Conservation (phyloP, 208 protist species). For the Tetramitus jugosus region DNA sequence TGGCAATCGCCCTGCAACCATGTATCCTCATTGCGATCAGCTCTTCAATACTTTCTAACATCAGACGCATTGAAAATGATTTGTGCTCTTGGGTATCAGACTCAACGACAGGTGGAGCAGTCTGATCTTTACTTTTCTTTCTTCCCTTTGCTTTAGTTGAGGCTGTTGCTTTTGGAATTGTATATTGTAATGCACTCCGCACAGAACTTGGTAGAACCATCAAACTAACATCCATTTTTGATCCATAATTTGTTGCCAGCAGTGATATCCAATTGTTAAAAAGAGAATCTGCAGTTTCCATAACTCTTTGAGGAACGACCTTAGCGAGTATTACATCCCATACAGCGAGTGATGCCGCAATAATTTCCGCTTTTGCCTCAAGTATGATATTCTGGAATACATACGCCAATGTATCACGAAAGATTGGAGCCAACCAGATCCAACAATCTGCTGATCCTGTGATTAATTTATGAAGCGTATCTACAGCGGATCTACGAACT, state of each 20-base stretch:
- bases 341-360: conserved; percentile 25
- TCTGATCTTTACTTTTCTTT: too few relatives aligned
- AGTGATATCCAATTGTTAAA: background rate
- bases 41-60: background rate
- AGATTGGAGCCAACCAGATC: conserved; percentile 33
- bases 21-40: background rate
- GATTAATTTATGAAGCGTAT: conserved; percentile 44
- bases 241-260: background rate
- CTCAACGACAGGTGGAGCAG: too few relatives aligned
- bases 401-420: conserved; percentile 29
- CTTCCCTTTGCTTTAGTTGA: background rate
- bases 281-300: too few relatives aligned
- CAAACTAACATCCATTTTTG: background rate
- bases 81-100: background rate
- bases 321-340: conserved; percentile 22
- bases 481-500: conserved; percentile 37
- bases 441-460: background rate
- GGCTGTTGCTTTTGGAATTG: too few relatives aligned
- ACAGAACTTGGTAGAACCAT: background rate
- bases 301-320: too few relatives aligned
- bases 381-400: conserved; percentile 46
- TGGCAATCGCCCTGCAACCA: background rate
- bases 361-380: conserved; percentile 34
- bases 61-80: background rate
- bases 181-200: too few relatives aligned